Percentiles rank a stretch among this genome's conserved stretches.
phyloP scores from a whole-genome alignment of 805 yeast species.

The Saccharomycopsis sp. region DNA sequence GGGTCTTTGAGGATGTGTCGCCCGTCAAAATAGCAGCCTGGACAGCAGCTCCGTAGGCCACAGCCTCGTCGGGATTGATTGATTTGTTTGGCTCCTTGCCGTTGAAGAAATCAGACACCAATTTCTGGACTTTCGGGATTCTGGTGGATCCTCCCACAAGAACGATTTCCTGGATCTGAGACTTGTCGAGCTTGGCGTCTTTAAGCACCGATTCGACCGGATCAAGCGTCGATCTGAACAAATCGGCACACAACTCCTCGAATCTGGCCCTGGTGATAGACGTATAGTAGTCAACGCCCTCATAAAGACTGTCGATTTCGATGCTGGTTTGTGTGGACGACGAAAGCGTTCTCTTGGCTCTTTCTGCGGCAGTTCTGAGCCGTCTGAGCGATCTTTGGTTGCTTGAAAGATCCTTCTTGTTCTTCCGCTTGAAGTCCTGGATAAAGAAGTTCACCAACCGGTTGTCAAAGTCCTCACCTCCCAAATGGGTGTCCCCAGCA shows the following conservation, averaged over 20 bases:
- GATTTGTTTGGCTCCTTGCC: conserved; percentile 98
- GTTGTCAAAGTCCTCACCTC: conserved; percentile 99
- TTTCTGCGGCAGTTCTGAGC: conserved; percentile 97
- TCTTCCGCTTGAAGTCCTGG: conserved; percentile 95
- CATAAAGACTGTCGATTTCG: conserved; percentile 93
- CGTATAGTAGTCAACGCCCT: conserved; percentile 97
- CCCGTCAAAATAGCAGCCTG: conserved; percentile 98
- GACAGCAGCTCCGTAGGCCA: conserved; percentile 99
- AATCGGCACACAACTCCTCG: conserved; percentile 94
- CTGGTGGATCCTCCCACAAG: conserved; percentile 98
- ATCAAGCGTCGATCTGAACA: conserved; percentile 89
- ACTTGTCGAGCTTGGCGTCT: conserved; percentile 90
- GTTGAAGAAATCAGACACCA: conserved; percentile 95
- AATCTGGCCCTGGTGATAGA: conserved; percentile 98
- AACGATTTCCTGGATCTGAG: conserved; percentile 89
- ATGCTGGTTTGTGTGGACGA: conserved; percentile 95
- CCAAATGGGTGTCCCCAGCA: conserved; percentile 75
- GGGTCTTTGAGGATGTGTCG: conserved; percentile 96
- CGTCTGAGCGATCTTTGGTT: conserved; percentile 98
- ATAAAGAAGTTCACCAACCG: conserved; percentile 91
- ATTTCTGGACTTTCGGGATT: conserved; percentile 97
- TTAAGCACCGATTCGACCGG: conserved; percentile 96
- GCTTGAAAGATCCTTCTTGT: conserved; percentile 86
- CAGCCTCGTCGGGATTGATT: conserved; percentile 99
- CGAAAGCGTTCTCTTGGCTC: conserved; percentile 98